Conservation (phyloP, 148 eudicot species). For the Silene conica region DNA sequence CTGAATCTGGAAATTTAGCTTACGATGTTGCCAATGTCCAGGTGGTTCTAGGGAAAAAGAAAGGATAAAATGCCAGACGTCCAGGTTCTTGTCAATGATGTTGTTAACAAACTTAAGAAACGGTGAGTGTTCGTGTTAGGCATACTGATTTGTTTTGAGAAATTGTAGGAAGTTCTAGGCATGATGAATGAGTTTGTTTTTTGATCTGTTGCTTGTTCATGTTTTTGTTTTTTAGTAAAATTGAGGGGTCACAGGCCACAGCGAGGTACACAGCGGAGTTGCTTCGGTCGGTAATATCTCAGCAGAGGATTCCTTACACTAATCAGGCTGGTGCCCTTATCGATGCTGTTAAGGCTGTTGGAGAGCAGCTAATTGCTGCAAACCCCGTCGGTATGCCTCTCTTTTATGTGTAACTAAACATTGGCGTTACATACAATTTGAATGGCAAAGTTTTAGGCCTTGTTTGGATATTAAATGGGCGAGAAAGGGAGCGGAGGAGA, state of each 20-base stretch:
- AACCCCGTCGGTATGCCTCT: constrained; percentile 75
- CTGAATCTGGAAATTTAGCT: no score
- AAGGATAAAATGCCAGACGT: constrained; percentile 63
- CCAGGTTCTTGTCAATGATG: constrained; percentile 76
- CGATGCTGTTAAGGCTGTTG: constrained; percentile 68
- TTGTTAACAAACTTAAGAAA: constrained; percentile 61
- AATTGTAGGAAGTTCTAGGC: not conserved
- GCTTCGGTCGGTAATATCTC: constrained; percentile 86
- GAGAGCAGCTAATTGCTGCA: constrained; percentile 78
- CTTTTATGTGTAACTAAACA: not conserved
- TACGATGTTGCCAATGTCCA: no score
- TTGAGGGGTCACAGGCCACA: constrained; percentile 87
- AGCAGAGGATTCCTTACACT: constrained; percentile 68
- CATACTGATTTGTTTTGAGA: not conserved
- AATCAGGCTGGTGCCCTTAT: constrained; percentile 78
- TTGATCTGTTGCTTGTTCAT: not conserved
- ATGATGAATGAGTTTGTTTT: not conserved
- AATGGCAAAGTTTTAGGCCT: no score
- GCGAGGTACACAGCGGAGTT: constrained; percentile 87
- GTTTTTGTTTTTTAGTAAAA: constrained; percentile 45
- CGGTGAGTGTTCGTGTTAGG: constrained; percentile 38
- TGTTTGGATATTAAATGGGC: no score
- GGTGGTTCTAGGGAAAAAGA: not conserved
- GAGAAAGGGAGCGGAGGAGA: no score
- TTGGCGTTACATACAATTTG: not conserved